Percentiles rank a stretch among this genome's conserved stretches.
These are phyloP conservation scores for Solanum bulbocastanum DNA, from an alignment of 257 asterid species.

Conservation along the genomic window DNA sequence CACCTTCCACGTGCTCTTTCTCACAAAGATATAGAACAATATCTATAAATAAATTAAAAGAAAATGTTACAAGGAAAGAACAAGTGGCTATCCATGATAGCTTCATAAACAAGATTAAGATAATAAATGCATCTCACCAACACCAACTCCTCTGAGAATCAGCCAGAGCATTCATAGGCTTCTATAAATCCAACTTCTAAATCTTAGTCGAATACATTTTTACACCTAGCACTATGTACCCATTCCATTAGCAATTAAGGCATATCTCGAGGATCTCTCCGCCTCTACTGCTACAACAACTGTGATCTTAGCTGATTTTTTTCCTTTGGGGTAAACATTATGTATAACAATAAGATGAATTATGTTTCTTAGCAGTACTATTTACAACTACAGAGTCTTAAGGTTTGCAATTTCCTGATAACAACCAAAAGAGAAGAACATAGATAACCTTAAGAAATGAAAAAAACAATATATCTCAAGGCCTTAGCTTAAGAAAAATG, in stretches of 20 bases:
- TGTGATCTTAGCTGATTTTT: background rate
- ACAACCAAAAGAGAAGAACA: background rate
- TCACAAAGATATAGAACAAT: constrained; percentile 91
- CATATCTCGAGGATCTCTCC: background rate
- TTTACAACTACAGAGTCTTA: background rate
- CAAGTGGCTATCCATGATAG: background rate
- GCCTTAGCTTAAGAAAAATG: background rate
- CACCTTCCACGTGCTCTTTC: constrained; percentile 95
- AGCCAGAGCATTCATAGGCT: background rate
- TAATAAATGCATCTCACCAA: background rate
- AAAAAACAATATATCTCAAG: background rate
- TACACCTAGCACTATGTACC: background rate
- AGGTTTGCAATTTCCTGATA: background rate
- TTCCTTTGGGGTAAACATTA: background rate
- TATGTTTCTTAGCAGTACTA: background rate
- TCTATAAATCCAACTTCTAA: background rate
- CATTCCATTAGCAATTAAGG: background rate
- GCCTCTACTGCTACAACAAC: background rate
- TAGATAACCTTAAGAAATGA: background rate
- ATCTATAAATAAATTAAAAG: constrained; percentile 35
- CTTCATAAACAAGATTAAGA: background rate
- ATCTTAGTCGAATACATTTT: background rate
- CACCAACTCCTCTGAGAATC: background rate
- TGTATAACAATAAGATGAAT: background rate
- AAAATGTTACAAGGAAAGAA: constrained; percentile 10